Conservation (phyloP, 108 stramenopile species). For the Halocafeteria seosinensis region DNA sequence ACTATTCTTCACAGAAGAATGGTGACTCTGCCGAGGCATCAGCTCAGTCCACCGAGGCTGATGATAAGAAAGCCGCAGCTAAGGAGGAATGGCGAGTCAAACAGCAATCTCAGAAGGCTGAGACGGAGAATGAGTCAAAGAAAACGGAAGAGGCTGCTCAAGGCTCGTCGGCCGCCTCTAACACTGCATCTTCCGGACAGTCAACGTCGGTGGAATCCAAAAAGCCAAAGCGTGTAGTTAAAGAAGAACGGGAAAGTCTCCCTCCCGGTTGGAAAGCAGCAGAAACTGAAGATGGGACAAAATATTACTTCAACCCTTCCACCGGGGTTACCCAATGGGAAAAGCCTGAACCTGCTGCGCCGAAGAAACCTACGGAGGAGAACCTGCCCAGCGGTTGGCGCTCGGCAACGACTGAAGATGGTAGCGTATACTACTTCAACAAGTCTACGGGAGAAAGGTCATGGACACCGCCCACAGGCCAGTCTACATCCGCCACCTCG, state of each 20-base stretch:
- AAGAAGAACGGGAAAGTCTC: too few species aligned
- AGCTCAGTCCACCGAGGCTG: too few species aligned
- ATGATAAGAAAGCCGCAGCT: background rate
- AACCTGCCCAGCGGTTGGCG: too few species aligned
- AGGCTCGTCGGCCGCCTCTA: background rate
- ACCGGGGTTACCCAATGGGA: conserved; percentile 10
- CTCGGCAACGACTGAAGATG: background rate
- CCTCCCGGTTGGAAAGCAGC: conserved; percentile 3
- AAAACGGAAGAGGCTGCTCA: background rate
- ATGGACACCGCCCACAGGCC: too few species aligned
- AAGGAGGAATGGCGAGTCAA: background rate
- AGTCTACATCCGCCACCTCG: too few species aligned
- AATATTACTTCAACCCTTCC: conserved; percentile 8
- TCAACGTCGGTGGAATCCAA: too few species aligned
- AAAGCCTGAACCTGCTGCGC: background rate
- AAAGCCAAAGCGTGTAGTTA: too few species aligned
- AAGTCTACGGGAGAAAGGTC: background rate
- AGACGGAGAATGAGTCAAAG: too few species aligned
- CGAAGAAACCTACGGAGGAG: too few species aligned
- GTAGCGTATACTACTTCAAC: background rate
- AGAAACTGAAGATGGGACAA: conserved; percentile 6
- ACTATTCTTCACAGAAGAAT: too few species aligned
- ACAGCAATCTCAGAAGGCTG: too few species aligned
- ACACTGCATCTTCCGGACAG: background rate
- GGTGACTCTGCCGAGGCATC: too few species aligned